Evolutionary conservation across 306 rosid genomes (phyloP).

Genomic region (Calophaca sinica): DNA sequence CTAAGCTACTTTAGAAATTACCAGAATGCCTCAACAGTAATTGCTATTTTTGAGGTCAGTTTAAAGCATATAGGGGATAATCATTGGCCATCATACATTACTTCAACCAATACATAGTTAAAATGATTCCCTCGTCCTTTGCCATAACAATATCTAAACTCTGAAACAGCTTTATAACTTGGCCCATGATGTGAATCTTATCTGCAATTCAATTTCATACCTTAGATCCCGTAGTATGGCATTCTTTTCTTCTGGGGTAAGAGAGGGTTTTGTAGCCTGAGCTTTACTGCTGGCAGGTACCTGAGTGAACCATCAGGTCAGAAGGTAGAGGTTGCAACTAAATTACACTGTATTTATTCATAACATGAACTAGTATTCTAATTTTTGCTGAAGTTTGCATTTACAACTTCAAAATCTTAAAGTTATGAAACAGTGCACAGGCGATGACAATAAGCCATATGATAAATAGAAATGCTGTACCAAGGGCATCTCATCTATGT

Average conservation of each 20-base stretch:
- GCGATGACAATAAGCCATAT: slow-evolving; percentile 30
- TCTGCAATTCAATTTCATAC: slow-evolving; percentile 52
- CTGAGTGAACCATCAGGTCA: slow-evolving; percentile 54
- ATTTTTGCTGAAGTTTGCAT: neutral
- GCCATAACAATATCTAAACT: slow-evolving; percentile 27
- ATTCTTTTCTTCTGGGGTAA: slow-evolving; percentile 84
- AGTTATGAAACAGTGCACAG: neutral
- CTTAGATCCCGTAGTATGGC: slow-evolving; percentile 93
- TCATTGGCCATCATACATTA: neutral
- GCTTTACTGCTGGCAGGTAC: slow-evolving; percentile 71
- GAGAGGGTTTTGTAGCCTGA: slow-evolving; percentile 86
- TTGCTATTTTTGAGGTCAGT: slow-evolving; percentile 12
- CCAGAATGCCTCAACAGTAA: slow-evolving; percentile 5
- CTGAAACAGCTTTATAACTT: slow-evolving; percentile 10
- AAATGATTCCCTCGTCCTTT: slow-evolving; percentile 19
- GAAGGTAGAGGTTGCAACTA: slow-evolving; percentile 44
- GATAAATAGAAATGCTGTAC: slow-evolving; percentile 50
- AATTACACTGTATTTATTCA: slow-evolving; percentile 17
- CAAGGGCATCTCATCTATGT: slow-evolving; percentile 90
- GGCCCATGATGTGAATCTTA: neutral
- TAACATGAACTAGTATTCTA: slow-evolving; percentile 27
- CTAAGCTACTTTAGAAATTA: neutral
- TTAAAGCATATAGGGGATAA: slow-evolving; percentile 1
- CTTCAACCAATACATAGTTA: slow-evolving; percentile 24
- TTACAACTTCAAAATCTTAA: slow-evolving; percentile 26